Conservation (phyloP, 306 rosid genomes). For the Cucumis sativus region DNA sequence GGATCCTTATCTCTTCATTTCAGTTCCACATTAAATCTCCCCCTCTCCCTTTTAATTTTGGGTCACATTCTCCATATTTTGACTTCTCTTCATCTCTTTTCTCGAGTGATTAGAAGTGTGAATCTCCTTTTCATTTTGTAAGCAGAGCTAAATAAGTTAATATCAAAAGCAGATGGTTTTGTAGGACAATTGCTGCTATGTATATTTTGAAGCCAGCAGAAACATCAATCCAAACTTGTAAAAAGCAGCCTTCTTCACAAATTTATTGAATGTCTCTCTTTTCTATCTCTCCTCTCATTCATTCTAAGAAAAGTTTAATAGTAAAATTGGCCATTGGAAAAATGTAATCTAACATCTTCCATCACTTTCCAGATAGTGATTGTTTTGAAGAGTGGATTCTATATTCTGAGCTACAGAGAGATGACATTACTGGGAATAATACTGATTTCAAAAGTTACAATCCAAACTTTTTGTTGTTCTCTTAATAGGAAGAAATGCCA, state of each 20-base stretch:
- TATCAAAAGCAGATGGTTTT: conserved; percentile 1
- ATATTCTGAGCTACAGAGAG: background rate
- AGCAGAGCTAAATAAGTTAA: conserved; percentile 40
- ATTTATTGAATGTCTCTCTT: background rate
- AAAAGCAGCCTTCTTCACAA: background rate
- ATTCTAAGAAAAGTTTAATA: background rate
- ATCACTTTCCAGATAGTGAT: background rate
- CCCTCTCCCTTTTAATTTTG: conserved; percentile 9
- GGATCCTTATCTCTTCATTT: conserved; percentile 12
- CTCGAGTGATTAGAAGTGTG: conserved; percentile 30
- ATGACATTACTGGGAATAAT: background rate
- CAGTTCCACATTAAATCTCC: conserved; percentile 17
- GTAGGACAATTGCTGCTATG: conserved; percentile 2
- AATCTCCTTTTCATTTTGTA: conserved; percentile 34
- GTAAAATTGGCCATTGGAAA: background rate
- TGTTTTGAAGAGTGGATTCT: background rate
- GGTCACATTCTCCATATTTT: conserved; percentile 29
- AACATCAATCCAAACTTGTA: background rate
- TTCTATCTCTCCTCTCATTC: background rate
- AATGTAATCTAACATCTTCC: background rate
- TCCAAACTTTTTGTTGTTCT: background rate
- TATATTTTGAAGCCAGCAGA: conserved; percentile 5
- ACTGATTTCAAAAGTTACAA: background rate
- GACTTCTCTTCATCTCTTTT: conserved; percentile 26
- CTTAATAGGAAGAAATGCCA: background rate